Conservation (phyloP, 2,329 filamentous ascomycete genomes). For the Aurifilum marmelostoma region DNA sequence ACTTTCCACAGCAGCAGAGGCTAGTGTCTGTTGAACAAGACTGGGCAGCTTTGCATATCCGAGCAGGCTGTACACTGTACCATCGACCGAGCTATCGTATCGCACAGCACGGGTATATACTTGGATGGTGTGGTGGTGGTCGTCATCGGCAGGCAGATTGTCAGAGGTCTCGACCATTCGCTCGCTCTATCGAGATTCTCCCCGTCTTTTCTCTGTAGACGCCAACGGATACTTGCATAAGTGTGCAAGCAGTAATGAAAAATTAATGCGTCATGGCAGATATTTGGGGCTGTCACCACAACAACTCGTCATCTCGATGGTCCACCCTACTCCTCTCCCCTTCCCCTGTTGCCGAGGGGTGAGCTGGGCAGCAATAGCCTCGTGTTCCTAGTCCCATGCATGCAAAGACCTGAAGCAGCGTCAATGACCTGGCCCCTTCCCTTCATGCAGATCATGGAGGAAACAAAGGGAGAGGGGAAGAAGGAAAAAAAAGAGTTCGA, state of each 20-base stretch:
- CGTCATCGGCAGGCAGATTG: neutral
- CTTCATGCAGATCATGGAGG: neutral
- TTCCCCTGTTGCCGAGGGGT: neutral
- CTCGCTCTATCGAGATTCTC: neutral
- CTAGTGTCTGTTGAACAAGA: neutral
- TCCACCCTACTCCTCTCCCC: too few relatives aligned
- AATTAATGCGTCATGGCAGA: neutral
- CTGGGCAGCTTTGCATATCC: neutral
- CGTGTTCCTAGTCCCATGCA: neutral
- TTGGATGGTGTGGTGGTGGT: neutral
- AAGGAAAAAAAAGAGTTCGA: neutral
- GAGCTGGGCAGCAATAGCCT: neutral
- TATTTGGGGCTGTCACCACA: neutral
- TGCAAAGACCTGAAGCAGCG: neutral
- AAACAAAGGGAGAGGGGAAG: neutral
- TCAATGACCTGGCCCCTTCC: neutral
- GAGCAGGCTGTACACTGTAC: neutral
- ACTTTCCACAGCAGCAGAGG: neutral
- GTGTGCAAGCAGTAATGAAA: neutral
- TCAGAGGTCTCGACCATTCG: neutral
- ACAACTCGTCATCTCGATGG: neutral
- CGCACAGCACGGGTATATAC: neutral
- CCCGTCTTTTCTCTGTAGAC: neutral
- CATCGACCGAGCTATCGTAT: neutral
- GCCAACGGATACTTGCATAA: neutral